Base-by-base conservation (phyloP, 2,329 filamentous ascomycete genomes). In the Ilyonectria sp. region DNA sequence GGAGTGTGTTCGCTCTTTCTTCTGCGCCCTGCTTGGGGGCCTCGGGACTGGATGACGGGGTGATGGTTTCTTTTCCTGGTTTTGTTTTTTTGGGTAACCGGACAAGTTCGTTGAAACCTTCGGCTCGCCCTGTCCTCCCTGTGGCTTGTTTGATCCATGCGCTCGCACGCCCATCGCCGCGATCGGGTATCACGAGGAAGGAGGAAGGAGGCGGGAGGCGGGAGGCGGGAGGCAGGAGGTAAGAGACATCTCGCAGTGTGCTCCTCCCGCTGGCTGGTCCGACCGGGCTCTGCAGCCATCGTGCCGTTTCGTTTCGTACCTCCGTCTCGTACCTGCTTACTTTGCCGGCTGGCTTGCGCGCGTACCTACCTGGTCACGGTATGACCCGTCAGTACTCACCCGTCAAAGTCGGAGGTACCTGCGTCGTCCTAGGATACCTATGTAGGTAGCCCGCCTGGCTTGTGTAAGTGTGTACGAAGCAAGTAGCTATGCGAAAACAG, bases 81-180 rank as follows among this genome's bases (percentile, higher is more conserved):
- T 57, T 33, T 54, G 59, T 63, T 68, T 70, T 70, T 62, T 64
- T 62, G 23, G 50, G 53, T 47, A 44, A 47, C 40, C 57, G 55
- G 55, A 58, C 47, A 54, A 35, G 46, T 66, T 46, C n/a, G 57
- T 66, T 53, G 17, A 62, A 54, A 46, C 37, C 63, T 58, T 29
- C 23, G 62, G 47, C 47, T 60, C 19, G 6, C 59, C 50, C 29
- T 62, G 8, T 55, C 40, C 64, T n/a, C 40, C 31, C 43, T 40
- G 64, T 67, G 57, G 57, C 63, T 65, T 43, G 29, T 37, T 56
- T 35, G 63, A 63, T 63, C 61, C 21, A 50, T 46, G 23, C 47
- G 13, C 5, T 58, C 26, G 37, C 26, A 43, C 7, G 5, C 17
- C 8, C 40, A 2, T n/a, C n/a, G 15, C 40, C 40, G n/a, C 40